phyloP scores from a whole-genome alignment of 2,329 filamentous ascomycete genomes.

The Setomelanomma holmii region DNA sequence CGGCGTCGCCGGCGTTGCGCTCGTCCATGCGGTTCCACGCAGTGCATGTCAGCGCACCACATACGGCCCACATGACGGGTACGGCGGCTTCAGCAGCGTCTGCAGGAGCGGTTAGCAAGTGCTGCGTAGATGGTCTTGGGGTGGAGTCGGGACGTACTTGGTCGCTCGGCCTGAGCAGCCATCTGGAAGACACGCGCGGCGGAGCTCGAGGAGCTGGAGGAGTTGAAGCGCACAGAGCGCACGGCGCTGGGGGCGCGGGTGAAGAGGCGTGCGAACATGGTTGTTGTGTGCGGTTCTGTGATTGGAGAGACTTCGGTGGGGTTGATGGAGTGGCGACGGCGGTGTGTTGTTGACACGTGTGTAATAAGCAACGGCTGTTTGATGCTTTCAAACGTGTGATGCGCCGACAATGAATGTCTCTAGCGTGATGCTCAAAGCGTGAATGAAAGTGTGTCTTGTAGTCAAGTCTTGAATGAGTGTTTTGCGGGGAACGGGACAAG shows the following conservation, averaged over 20 bases:
- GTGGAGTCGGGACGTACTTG: constrained; percentile 22
- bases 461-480: background rate
- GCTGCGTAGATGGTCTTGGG: background rate
- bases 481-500: constrained; percentile 10
- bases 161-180: constrained; percentile 40
- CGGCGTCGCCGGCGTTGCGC: constrained; percentile 32
- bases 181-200: constrained; percentile 39
- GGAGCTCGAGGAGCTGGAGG: constrained; percentile 27
- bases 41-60: constrained; percentile 33
- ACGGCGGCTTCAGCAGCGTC: constrained; percentile 38
- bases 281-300: constrained; percentile 5
- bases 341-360: constrained; percentile 5
- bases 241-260: constrained; percentile 32
- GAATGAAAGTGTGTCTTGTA: background rate
- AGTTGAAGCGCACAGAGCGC: constrained; percentile 41
- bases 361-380: constrained; percentile 3
- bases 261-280: constrained; percentile 25
- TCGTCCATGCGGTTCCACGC: constrained; percentile 42
- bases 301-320: background rate
- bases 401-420: too few relatives aligned
- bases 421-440: too few relatives aligned
- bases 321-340: constrained; percentile 1
- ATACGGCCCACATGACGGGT: constrained; percentile 40
- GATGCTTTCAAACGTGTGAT: too few relatives aligned
- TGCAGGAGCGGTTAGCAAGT: constrained; percentile 6